A percentile compares a stretch with the other conserved stretches of the same genome.
Conservation (phyloP, 371 early-diverging fungal species). For the Mortierella sp. region DNA sequence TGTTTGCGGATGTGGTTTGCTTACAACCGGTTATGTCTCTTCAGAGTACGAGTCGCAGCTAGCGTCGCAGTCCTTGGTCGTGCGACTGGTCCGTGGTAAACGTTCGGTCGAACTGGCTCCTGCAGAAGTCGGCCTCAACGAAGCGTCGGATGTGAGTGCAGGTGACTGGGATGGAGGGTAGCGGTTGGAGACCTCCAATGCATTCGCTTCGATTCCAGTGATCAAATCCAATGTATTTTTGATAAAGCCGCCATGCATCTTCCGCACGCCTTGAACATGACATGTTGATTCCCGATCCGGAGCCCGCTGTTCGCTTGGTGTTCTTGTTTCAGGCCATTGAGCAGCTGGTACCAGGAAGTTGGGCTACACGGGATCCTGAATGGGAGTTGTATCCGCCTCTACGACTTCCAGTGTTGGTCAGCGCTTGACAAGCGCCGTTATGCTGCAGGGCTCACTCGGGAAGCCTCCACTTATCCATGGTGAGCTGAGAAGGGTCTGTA, state of each 20-base stretch:
- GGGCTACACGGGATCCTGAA: too few relatives aligned
- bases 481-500: too few relatives aligned
- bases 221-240: conserved; percentile 11
- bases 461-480: too few relatives aligned
- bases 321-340: too few relatives aligned
- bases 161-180: conserved; percentile 30
- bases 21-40: conserved; percentile 27
- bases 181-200: conserved; percentile 18
- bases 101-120: background rate
- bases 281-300: conserved; percentile 51
- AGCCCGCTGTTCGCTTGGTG: conserved; percentile 60
- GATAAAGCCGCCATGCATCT: conserved; percentile 40
- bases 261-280: conserved; percentile 49
- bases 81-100: background rate
- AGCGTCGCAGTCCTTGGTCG: background rate
- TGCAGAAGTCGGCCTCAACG: background rate
- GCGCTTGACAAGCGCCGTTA: too few relatives aligned
- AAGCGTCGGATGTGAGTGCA: conserved; percentile 26
- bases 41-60: conserved; percentile 13
- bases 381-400: too few relatives aligned
- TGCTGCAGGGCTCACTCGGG: too few relatives aligned
- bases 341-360: too few relatives aligned
- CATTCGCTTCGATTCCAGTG: conserved; percentile 6
- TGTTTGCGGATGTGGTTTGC: conserved; percentile 2
- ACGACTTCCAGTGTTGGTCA: too few relatives aligned